These are phyloP conservation scores for Colletotrichum sp. DNA, from an alignment of 2,329 filamentous ascomycete species.

Conservation along the genomic window DNA sequence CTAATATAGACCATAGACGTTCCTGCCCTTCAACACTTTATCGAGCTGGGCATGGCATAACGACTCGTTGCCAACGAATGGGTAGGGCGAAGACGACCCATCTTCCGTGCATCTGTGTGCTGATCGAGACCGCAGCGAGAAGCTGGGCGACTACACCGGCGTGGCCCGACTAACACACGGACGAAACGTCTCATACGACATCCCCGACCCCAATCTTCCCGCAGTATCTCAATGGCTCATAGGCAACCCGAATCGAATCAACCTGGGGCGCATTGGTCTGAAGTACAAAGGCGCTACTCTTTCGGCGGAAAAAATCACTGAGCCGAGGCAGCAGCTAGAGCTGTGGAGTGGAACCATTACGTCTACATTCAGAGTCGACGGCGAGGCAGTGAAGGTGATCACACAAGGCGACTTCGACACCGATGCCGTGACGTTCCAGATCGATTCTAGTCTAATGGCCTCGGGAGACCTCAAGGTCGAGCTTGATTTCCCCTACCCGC, in stretches of 20 bases:
- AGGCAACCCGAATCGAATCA: constrained; percentile 50
- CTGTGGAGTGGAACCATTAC: constrained; percentile 43
- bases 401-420: constrained; percentile 43
- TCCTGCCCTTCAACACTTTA: constrained; percentile 48
- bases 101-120: fast-evolving
- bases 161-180: constrained; percentile 37
- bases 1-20: constrained; percentile 29
- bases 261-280: constrained; percentile 46
- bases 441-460: constrained; percentile 24
- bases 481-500: constrained; percentile 48
- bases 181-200: constrained; percentile 41
- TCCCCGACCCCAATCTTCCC: constrained; percentile 38
- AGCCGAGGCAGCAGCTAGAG: constrained; percentile 37
- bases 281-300: constrained; percentile 36
- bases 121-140: constrained; percentile 23
- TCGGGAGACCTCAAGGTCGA: constrained; percentile 34
- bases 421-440: constrained; percentile 39
- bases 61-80: constrained; percentile 42
- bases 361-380: constrained; percentile 38
- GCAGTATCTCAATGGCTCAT: constrained; percentile 56
- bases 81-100: background rate
- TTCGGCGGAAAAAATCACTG: constrained; percentile 28
- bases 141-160: constrained; percentile 35
- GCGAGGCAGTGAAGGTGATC: constrained; percentile 33
- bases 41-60: constrained; percentile 57